phyloP scores from a whole-genome alignment of 2,329 filamentous ascomycete genomes.

The Daldinia sp. region DNA sequence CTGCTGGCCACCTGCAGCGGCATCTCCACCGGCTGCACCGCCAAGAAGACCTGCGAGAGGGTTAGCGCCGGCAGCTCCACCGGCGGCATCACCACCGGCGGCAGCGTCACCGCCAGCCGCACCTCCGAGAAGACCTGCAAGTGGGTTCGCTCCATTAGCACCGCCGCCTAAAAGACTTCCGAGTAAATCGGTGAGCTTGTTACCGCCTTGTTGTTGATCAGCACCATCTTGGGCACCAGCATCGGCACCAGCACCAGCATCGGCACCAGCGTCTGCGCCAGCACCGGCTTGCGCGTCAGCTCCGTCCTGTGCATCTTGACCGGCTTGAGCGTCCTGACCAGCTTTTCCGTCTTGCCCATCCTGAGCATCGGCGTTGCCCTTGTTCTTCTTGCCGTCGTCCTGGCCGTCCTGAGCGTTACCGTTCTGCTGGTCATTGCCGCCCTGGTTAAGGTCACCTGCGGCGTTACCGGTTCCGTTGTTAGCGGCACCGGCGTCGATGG shows the following conservation, averaged over 20 bases:
- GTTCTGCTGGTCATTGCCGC: neutral
- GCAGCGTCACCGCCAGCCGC: neutral
- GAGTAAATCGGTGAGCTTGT: conserved; percentile 25
- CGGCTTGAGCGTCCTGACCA: neutral
- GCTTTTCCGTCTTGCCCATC: neutral
- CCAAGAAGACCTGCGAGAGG: conserved; percentile 24
- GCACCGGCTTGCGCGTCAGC: neutral
- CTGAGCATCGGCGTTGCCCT: neutral
- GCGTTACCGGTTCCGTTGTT: conserved; percentile 30
- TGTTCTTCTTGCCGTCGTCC: neutral
- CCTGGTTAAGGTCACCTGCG: conserved; percentile 16
- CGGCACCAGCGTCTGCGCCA: neutral
- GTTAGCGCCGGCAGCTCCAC: conserved; percentile 12
- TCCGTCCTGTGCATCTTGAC: neutral
- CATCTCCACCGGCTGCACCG: conserved; percentile 10
- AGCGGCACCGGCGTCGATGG: conserved; percentile 16
- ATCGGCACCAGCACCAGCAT: conserved; percentile 1
- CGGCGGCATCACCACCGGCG: conserved; percentile 14
- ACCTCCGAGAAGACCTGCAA: conserved; percentile 26
- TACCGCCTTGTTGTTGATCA: conserved; percentile 19
- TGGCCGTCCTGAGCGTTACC: neutral
- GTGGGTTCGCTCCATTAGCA: conserved; percentile 1
- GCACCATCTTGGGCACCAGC: conserved; percentile 5
- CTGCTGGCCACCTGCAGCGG: conserved; percentile 9
- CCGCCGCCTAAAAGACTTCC: conserved; percentile 18